Base-by-base conservation (phyloP, 345 rosid species). In the Passiflora organensis region DNA sequence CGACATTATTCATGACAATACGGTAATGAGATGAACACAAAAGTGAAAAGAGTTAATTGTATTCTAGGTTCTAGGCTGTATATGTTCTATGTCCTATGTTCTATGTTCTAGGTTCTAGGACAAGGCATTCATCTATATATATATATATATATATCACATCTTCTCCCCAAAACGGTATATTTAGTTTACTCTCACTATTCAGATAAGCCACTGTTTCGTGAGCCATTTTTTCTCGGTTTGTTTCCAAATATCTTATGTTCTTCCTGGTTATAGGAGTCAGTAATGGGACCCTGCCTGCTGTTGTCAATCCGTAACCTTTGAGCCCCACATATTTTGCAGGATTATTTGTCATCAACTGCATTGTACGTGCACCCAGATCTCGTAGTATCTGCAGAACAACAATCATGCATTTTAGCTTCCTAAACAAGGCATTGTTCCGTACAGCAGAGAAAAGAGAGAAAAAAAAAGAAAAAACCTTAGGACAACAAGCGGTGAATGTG, bases 301-400 rank as follows among this genome's bases (percentile, higher is more conserved):
- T 48, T 23, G 63, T 53, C 53, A 68, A 49, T 16, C 66, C 72
- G 44, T 68, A 68, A 25, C 67, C 67, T 46, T 68, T 68, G 58
- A 68, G 72, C 24, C 72, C 72, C 11, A 62, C 43, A 15, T 68
- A 68, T 62, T 51, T 56, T 56, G 67, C 42, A 13, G 67, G 63
- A 46, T 68, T 68, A 34, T 68, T 68, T 51, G 72, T 68, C 66
- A 68, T 68, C 58, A 68, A 45, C 47, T 21, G 55, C 72, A 68
- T 56, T 22, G 72, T 62, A 13, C 42, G 62, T 52, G 56, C 72
- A 6, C 72, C 72, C 48, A 62, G 37, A 50, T 62, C 63, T 62
- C 58, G 38, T 6, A 68, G 34, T 36, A 69, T 69, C 64, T 62
- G 67, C 55, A 69, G 16, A 16, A 48, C 1, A 53, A 43, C 14